Percentiles rank a stretch among this genome's conserved stretches.
Conservation (phyloP, 2,329 filamentous ascomycete species). For the Alternaria hordeiaustralica region DNA sequence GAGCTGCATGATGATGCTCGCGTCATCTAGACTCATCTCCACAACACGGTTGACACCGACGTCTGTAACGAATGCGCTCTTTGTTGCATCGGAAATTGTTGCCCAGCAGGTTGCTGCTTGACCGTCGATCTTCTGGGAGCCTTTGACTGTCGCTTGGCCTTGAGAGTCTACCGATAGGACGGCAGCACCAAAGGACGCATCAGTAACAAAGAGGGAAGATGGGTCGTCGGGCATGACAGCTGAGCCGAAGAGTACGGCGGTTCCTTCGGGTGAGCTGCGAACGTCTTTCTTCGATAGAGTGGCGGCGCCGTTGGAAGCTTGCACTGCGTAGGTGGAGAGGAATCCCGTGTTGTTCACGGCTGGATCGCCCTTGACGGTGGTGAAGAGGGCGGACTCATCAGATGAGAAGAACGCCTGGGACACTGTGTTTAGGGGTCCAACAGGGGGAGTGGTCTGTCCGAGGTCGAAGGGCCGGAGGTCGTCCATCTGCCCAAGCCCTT, state of each 20-base stretch:
- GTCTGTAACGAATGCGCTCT: constrained; percentile 66
- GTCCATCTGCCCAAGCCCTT: constrained; percentile 45
- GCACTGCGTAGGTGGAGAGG: constrained; percentile 60
- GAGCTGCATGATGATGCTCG: constrained; percentile 53
- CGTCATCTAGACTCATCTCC: constrained; percentile 61
- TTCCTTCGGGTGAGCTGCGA: constrained; percentile 59
- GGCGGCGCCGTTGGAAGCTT: not conserved
- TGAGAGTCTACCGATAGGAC: constrained; percentile 54
- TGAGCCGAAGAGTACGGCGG: constrained; percentile 64
- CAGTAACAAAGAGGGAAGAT: constrained; percentile 59
- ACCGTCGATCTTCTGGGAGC: constrained; percentile 51
- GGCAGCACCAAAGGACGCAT: constrained; percentile 64
- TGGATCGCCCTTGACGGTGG: constrained; percentile 68
- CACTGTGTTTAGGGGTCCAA: constrained; percentile 64
- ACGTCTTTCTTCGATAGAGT: constrained; percentile 27
- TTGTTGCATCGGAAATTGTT: constrained; percentile 56
- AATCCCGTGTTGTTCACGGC: constrained; percentile 63
- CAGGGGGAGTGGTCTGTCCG: constrained; percentile 64
- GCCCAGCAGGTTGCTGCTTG: constrained; percentile 67
- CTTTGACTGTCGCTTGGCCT: constrained; percentile 45
- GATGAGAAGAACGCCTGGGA: constrained; percentile 66
- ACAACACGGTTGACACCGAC: constrained; percentile 60
- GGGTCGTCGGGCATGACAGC: constrained; percentile 53
- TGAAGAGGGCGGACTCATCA: constrained; percentile 60
- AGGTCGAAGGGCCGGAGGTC: constrained; percentile 54